Conservation (phyloP, 306 rosid genomes). For the Quercus gilva region DNA sequence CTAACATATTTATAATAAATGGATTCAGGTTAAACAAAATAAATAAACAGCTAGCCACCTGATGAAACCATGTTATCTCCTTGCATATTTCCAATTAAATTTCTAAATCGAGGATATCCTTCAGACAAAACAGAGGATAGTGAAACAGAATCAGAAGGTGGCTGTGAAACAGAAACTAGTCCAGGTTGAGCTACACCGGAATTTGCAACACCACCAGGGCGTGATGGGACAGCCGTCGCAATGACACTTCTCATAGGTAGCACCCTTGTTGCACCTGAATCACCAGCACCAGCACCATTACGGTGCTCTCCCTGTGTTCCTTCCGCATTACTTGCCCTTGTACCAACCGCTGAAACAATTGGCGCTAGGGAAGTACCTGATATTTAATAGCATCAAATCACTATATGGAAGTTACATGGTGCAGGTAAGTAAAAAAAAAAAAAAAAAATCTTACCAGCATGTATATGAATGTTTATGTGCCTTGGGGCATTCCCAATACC, state of each 20-base stretch:
- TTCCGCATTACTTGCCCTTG: conserved; percentile 74
- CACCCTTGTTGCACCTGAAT: conserved; percentile 50
- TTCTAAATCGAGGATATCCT: conserved; percentile 52
- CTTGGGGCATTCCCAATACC: conserved; percentile 87
- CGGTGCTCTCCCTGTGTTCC: conserved; percentile 55
- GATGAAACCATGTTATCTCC: conserved; percentile 46
- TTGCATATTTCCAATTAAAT: conserved; percentile 47
- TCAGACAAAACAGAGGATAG: conserved; percentile 59
- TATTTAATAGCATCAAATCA: conserved; percentile 25
- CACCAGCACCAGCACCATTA: conserved; percentile 53
- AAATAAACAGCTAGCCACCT: conserved; percentile 41
- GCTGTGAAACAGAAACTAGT: conserved; percentile 56
- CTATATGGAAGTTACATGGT: conserved; percentile 8
- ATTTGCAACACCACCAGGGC: conserved; percentile 36
- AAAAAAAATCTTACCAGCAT: conserved; percentile 65
- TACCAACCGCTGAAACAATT: conserved; percentile 63
- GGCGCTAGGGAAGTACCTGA: conserved; percentile 55
- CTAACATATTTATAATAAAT: conserved; percentile 1
- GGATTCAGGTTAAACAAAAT: background rate
- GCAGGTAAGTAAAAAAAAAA: background rate
- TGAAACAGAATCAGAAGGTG: conserved; percentile 49
- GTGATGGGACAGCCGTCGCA: conserved; percentile 49
- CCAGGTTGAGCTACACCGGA: conserved; percentile 44
- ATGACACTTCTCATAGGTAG: conserved; percentile 58
- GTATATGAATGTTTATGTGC: conserved; percentile 93